Conservation (phyloP, 139 green algal genomes). For the Tetradesmus lagerheimii region DNA sequence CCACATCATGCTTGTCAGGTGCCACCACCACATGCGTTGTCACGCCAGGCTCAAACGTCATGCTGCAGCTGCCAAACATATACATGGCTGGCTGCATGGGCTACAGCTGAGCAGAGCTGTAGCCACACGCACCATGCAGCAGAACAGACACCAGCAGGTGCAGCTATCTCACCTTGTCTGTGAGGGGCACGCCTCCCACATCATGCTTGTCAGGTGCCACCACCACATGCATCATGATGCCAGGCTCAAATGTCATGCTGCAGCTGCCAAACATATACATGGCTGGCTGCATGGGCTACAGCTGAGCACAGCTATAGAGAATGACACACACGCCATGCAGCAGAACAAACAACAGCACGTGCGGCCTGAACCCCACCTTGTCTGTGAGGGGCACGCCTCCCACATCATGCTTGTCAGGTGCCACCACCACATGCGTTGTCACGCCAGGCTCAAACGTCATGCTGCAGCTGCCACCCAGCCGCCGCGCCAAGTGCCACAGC, state of each 20-base stretch:
- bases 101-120: no score
- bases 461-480: constrained; percentile 78
- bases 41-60: background rate
- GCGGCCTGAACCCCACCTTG: background rate
- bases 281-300: no score
- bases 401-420: constrained; percentile 58
- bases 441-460: background rate
- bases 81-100: no score
- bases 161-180: constrained; percentile 31
- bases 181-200: constrained; percentile 38
- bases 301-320: no score
- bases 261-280: no score
- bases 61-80: constrained; percentile 58
- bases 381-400: constrained; percentile 47
- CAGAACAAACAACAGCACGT: no score
- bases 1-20: constrained; percentile 57
- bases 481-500: constrained; percentile 81
- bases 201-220: constrained; percentile 66
- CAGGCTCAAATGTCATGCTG: background rate
- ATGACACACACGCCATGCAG: no score
- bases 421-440: constrained; percentile 77
- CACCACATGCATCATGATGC: constrained; percentile 71
- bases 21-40: constrained; percentile 78
- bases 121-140: no score
- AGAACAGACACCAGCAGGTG: no score